Conservation (phyloP, 192 early-diverging fungal species). For the Spizellomyces punctatus region DNA sequence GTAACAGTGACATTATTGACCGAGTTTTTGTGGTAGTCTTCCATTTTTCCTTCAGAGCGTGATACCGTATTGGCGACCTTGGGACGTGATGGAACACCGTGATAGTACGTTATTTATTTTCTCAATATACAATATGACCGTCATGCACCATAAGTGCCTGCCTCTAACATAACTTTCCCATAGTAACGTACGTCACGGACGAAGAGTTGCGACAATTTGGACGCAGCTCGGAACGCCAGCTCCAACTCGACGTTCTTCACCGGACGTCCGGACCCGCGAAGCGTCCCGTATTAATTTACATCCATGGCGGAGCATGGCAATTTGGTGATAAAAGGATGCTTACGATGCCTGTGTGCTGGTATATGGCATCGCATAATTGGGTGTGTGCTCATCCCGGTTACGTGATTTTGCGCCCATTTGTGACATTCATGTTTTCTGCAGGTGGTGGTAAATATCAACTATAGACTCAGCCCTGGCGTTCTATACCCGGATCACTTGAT, state of each 20-base stretch:
- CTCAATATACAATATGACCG: too few relatives aligned
- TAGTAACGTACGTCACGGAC: slow-evolving; percentile 39
- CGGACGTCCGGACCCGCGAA: slow-evolving; percentile 21
- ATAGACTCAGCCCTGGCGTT: slow-evolving; percentile 48
- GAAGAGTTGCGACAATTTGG: slow-evolving; percentile 30
- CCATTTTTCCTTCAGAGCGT: too few relatives aligned
- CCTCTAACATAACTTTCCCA: background rate
- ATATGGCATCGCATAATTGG: slow-evolving; percentile 29
- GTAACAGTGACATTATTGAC: too few relatives aligned
- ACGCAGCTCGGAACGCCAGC: background rate
- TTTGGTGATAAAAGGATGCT: slow-evolving; percentile 54
- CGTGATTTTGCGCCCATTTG: too few relatives aligned
- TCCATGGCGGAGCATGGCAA: slow-evolving; percentile 72
- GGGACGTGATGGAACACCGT: too few relatives aligned
- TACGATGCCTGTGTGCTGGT: slow-evolving; percentile 33
- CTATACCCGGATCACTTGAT: slow-evolving; percentile 61
- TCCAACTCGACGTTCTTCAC: slow-evolving; percentile 42
- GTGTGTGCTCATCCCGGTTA: background rate
- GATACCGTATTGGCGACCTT: too few relatives aligned
- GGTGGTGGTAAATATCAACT: slow-evolving; percentile 65
- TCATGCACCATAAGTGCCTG: too few relatives aligned
- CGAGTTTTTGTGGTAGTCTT: too few relatives aligned
- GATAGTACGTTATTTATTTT: too few relatives aligned
- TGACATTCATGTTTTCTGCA: slow-evolving; percentile 16
- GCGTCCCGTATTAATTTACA: slow-evolving; percentile 50